Evolutionary conservation across 2,329 filamentous ascomycete species (phyloP).

Genomic region (Trichoderma gracile): DNA sequence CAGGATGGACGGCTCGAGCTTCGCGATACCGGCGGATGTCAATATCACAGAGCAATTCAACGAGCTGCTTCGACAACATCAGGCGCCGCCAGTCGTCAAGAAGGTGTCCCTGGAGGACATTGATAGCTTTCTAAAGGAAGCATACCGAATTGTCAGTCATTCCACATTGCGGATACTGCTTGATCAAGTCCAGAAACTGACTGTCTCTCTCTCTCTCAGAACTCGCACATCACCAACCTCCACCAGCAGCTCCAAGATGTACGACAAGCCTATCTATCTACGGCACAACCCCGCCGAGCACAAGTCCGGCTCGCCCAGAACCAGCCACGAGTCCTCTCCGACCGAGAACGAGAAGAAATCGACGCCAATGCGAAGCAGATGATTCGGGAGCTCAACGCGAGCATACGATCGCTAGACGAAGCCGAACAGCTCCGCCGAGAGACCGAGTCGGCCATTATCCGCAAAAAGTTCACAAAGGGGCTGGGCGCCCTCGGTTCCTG

Average conservation of each 20-base stretch:
- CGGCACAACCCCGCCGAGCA: conserved; percentile 62
- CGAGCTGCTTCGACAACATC: conserved; percentile 62
- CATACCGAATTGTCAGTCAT: conserved; percentile 58
- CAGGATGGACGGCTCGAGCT: conserved; percentile 5
- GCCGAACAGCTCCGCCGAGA: conserved; percentile 80
- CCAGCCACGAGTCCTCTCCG: conserved; percentile 63
- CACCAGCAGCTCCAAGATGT: conserved; percentile 78
- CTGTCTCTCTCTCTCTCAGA: conserved; percentile 51
- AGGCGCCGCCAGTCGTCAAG: conserved; percentile 51
- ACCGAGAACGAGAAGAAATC: conserved; percentile 80
- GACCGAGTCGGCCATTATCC: conserved; percentile 68
- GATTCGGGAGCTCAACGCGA: conserved; percentile 79
- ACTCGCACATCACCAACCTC: conserved; percentile 79
- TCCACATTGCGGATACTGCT: too few relatives aligned
- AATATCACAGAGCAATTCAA: conserved; percentile 71
- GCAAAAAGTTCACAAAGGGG: conserved; percentile 67
- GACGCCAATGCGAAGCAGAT: conserved; percentile 84
- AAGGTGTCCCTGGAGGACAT: conserved; percentile 55
- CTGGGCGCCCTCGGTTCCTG: conserved; percentile 65
- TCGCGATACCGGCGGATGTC: conserved; percentile 41
- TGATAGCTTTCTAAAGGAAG: conserved; percentile 90
- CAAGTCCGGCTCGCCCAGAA: conserved; percentile 51
- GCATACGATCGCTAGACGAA: conserved; percentile 76
- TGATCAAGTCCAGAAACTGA: not conserved
- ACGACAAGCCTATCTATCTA: conserved; percentile 88